Evolutionary conservation across 495 filamentous ascomycete species (phyloP), one percentile per base, ranked within the genome.

Genomic region (Halenospora varia): DNA sequence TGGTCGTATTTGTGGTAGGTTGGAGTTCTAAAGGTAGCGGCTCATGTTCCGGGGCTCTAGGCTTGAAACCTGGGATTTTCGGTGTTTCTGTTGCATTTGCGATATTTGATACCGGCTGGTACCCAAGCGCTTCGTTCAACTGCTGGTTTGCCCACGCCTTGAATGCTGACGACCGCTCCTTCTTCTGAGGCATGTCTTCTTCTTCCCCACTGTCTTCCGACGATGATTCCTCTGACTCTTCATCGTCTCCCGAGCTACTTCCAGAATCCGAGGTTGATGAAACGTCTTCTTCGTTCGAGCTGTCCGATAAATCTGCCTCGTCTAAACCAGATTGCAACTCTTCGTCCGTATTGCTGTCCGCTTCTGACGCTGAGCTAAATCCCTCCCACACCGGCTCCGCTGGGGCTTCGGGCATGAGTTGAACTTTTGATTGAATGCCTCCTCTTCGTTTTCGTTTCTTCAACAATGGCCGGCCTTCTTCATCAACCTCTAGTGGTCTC

Each of bases 71-170:
- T 20, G 70, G 60, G 2, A 74, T 71, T 40, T 73, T 71, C 3
- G 74, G 72, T 45, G 76, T 77, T 51, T 77, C 71, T 15, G 75
- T 65, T 8, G 64, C 64, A 58, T 58, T 60, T 13, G 57, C 57
- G 18, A 70, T 56, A 26, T 55, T 66, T 1, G 67, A 62, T 23
- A 69, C 51, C 1, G 76, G 70, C 46, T 76, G 53, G 61, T 76
- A 83, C 1, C 80, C 80, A 35, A 79, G 69, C 9, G 86, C 85
- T 61, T 90, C 82, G 66, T 96, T 95, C 51, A 92, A 82, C 68
- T 92, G 88, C 60, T 88, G 84, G 24, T 84, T 83, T 13, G 95
- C 94, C 94, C 94, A 98, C 11, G 84, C 77, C 71, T 97, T 97
- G 77, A 98, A 98, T n/a, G 92, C 90, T 6, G 78, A 82, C 35